phyloP scores from a whole-genome alignment of 2,329 filamentous ascomycete genomes.

The Penicillium decumbens region DNA sequence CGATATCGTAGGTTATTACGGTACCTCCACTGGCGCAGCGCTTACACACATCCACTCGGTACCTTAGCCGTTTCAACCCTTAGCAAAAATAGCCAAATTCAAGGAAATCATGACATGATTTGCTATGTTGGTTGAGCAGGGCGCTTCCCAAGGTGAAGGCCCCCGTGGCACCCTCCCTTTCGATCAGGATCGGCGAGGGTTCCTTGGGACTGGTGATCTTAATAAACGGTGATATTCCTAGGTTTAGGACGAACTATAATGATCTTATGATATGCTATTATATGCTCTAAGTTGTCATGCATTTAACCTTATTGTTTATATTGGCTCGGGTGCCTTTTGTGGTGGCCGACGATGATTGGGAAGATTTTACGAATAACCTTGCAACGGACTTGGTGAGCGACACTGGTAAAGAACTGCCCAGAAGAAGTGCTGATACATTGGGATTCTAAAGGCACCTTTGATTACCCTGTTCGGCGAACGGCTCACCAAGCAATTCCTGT shows the following conservation, averaged over 20 bases:
- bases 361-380: constrained; percentile 40
- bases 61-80: constrained; percentile 8
- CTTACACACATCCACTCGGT: constrained; percentile 11
- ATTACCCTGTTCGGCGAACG: constrained; percentile 46
- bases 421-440: neutral
- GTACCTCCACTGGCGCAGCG: constrained; percentile 4
- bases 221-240: neutral
- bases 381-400: constrained; percentile 36
- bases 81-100: neutral
- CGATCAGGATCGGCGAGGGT: neutral
- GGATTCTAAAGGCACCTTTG: constrained; percentile 27
- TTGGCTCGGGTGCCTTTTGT: constrained; percentile 19
- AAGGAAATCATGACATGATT: constrained; percentile 1
- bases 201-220: neutral
- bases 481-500: constrained; percentile 49
- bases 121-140: neutral
- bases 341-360: constrained; percentile 30
- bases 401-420: too few species aligned
- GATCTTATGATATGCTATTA: constrained; percentile 1
- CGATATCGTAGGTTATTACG: neutral
- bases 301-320: constrained; percentile 7
- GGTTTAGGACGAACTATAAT: neutral
- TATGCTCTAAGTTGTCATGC: neutral
- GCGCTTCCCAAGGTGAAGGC: neutral
- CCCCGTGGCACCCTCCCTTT: neutral